Conservation (phyloP, 495 filamentous ascomycete genomes). For the Pseudomonodictys pantanalensis region DNA sequence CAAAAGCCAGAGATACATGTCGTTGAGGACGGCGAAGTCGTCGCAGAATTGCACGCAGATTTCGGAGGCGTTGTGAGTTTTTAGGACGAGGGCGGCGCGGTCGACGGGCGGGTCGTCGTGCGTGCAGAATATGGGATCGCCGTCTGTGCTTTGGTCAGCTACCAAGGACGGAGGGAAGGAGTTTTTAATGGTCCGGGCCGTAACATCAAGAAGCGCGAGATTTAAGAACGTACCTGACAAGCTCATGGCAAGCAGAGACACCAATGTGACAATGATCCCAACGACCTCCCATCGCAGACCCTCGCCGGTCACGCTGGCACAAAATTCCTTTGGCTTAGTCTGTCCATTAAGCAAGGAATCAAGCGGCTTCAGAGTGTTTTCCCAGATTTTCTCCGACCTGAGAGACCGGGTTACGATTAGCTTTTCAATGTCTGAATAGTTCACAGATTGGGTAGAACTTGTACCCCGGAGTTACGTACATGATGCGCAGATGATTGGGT, state of each 20-base stretch:
- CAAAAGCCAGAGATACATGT: slow-evolving; percentile 40
- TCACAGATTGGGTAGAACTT: no score
- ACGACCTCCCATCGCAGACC: slow-evolving; percentile 61
- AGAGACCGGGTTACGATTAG: no score
- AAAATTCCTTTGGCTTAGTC: slow-evolving; percentile 36
- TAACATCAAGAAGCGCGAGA: not conserved
- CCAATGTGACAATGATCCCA: slow-evolving; percentile 52
- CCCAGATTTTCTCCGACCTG: slow-evolving; percentile 39
- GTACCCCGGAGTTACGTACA: no score
- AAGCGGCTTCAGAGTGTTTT: slow-evolving; percentile 35
- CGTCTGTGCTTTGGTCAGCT: slow-evolving; percentile 18
- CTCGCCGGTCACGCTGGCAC: slow-evolving; percentile 45
- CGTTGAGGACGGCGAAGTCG: slow-evolving; percentile 38
- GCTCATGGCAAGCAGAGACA: slow-evolving; percentile 45
- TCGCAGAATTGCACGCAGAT: slow-evolving; percentile 38
- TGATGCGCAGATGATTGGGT: slow-evolving; percentile 22
- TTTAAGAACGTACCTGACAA: slow-evolving; percentile 32
- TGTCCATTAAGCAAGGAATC: slow-evolving; percentile 23
- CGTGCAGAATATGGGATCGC: slow-evolving; percentile 39
- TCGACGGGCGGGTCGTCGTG: slow-evolving; percentile 34
- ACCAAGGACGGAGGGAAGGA: not conserved
- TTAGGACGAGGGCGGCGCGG: slow-evolving; percentile 29
- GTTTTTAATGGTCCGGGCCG: not conserved
- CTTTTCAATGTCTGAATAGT: no score
- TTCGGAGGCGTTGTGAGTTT: slow-evolving; percentile 35